Evolutionary conservation across 345 rosid species (phyloP).

Genomic region (Eucalyptus guilfoylei): DNA sequence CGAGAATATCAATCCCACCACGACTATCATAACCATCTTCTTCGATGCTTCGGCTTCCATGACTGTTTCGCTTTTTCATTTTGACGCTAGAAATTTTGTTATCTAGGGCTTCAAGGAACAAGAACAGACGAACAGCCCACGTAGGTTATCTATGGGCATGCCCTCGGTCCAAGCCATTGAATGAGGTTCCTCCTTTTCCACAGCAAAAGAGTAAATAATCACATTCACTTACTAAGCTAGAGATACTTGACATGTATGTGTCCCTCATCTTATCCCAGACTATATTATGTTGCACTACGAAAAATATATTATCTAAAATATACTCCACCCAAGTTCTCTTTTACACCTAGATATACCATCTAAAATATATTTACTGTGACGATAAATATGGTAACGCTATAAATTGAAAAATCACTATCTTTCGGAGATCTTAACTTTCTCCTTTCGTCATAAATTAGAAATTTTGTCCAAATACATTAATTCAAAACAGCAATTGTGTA

Average conservation of each 20-base stretch:
- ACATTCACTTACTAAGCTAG: background rate
- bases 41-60: background rate
- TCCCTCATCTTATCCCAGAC: no score
- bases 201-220: background rate
- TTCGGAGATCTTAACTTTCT: background rate
- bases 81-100: background rate
- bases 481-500: background rate
- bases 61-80: background rate
- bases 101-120: background rate
- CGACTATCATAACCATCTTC: background rate
- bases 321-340: background rate
- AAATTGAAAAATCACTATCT: background rate
- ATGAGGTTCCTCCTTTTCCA: background rate
- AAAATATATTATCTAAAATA: no score
- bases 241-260: background rate
- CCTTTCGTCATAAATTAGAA: background rate
- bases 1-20: background rate
- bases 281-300: no score
- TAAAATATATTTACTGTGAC: background rate
- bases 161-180: background rate
- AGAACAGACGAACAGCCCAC: background rate
- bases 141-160: background rate
- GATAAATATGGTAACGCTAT: background rate
- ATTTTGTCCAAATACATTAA: background rate
- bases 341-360: background rate